Evolutionary conservation across 768 basidiomycete species (phyloP).

Genomic region (Glaciozyma martinii): DNA sequence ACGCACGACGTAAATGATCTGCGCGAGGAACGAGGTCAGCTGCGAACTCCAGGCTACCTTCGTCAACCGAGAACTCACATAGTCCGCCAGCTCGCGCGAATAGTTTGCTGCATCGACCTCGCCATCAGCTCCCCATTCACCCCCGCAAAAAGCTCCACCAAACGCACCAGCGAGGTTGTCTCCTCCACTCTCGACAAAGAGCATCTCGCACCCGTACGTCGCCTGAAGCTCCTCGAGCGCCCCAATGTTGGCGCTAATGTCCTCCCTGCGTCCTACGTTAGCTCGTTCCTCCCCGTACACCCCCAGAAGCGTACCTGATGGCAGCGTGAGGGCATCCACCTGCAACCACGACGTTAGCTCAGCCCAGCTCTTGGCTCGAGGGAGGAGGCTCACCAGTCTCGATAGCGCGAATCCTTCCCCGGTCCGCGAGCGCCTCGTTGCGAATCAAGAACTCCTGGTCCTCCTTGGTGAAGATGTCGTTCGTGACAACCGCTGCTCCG

Average conservation of each 20-base stretch:
- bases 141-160: not conserved
- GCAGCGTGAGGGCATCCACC: conserved; percentile 93
- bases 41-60: not conserved
- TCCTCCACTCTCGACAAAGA: conserved; percentile 92
- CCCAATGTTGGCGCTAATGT: conserved; percentile 93
- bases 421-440: conserved; percentile 73
- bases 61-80: conserved; percentile 54
- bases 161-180: conserved; percentile 70
- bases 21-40: not conserved
- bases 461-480: conserved; percentile 93
- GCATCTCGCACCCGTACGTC: conserved; percentile 75
- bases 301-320: conserved; percentile 49
- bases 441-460: conserved; percentile 96
- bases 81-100: conserved; percentile 90
- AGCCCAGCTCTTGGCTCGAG: not conserved
- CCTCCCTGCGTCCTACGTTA: conserved; percentile 48
- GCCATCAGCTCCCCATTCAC: not conserved
- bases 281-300: not conserved
- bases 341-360: conserved; percentile 1
- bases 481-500: conserved; percentile 78
- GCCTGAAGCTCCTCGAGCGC: conserved; percentile 90
- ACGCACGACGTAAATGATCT: conserved; percentile 36
- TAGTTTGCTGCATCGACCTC: conserved; percentile 60
- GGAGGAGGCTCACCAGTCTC: conserved; percentile 59
- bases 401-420: conserved; percentile 78